These are phyloP conservation scores for Allomyces javanicus DNA, from an alignment of 192 early-diverging fungal species.

Conservation along the genomic window DNA sequence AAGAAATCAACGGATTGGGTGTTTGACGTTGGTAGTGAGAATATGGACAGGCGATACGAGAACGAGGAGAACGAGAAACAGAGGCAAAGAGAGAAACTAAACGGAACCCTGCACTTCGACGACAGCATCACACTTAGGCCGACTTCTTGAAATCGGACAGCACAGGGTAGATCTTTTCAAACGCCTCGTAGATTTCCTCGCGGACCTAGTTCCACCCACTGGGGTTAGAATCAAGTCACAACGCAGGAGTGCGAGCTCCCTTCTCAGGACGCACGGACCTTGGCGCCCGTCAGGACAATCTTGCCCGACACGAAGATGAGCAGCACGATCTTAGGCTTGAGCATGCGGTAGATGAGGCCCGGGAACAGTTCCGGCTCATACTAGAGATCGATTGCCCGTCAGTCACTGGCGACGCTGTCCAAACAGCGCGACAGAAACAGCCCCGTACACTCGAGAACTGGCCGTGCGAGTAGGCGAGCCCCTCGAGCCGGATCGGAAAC, in stretches of 20 bases:
- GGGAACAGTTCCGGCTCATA: constrained; percentile 99
- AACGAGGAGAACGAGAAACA: constrained; percentile 3
- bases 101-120: background rate
- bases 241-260: background rate
- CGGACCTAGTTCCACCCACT: constrained; percentile 20
- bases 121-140: constrained; percentile 4
- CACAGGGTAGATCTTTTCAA: constrained; percentile 95
- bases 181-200: constrained; percentile 96
- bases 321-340: constrained; percentile 92
- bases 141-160: constrained; percentile 69
- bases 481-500: constrained; percentile 96
- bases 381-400: constrained; percentile 20
- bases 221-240: background rate
- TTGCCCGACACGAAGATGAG: constrained; percentile 98
- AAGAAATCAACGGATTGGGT: too few relatives aligned
- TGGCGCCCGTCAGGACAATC: constrained; percentile 98
- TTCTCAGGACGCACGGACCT: constrained; percentile 21
- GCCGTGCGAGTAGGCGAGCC: constrained; percentile 81
- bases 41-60: constrained; percentile 1
- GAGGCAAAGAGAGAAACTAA: constrained; percentile 3
- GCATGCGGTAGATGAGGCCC: constrained; percentile 98
- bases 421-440: constrained; percentile 3
- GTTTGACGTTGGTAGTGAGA: too few relatives aligned
- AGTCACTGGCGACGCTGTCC: background rate
- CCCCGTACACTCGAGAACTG: constrained; percentile 65